Percentiles rank a stretch among this genome's conserved stretches.
Evolutionary conservation across 805 yeast species (phyloP).

Genomic region (Cyberlindnera mycetangii): DNA sequence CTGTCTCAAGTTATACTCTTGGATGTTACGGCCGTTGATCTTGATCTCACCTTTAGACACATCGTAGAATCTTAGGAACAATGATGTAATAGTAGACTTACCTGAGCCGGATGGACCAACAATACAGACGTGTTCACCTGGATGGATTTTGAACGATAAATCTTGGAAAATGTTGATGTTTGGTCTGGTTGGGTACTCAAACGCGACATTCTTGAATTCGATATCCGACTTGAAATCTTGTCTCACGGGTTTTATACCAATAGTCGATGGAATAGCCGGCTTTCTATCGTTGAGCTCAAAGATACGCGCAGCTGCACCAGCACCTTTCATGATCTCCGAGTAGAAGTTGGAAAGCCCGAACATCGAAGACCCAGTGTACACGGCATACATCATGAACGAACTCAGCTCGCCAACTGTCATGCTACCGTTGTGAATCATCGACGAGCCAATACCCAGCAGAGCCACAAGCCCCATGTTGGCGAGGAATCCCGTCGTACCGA

Average conservation of each 20-base stretch:
- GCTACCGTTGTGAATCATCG: slow-evolving; percentile 73
- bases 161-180: slow-evolving; percentile 62
- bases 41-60: slow-evolving; percentile 61
- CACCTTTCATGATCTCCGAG: slow-evolving; percentile 94
- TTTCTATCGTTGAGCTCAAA: slow-evolving; percentile 81
- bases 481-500: slow-evolving; percentile 75
- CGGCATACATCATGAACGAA: slow-evolving; percentile 93
- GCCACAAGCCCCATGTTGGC: slow-evolving; percentile 83
- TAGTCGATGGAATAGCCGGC: slow-evolving; percentile 65
- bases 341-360: slow-evolving; percentile 89
- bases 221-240: slow-evolving; percentile 41
- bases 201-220: slow-evolving; percentile 58
- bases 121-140: slow-evolving; percentile 88
- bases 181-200: slow-evolving; percentile 83
- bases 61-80: slow-evolving; percentile 81
- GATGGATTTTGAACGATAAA: slow-evolving; percentile 56
- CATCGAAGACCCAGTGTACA: slow-evolving; percentile 89
- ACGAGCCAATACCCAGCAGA: slow-evolving; percentile 74
- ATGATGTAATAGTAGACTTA: slow-evolving; percentile 81
- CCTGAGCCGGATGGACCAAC: slow-evolving; percentile 99
- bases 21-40: slow-evolving; percentile 63
- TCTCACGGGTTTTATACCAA: slow-evolving; percentile 47
- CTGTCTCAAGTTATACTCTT: slow-evolving; percentile 64
- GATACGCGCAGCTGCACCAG: slow-evolving; percentile 90
- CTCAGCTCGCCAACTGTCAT: slow-evolving; percentile 86